These are phyloP conservation scores for Sicyos edulis DNA, from an alignment of 306 rosid species.

Conservation along the genomic window DNA sequence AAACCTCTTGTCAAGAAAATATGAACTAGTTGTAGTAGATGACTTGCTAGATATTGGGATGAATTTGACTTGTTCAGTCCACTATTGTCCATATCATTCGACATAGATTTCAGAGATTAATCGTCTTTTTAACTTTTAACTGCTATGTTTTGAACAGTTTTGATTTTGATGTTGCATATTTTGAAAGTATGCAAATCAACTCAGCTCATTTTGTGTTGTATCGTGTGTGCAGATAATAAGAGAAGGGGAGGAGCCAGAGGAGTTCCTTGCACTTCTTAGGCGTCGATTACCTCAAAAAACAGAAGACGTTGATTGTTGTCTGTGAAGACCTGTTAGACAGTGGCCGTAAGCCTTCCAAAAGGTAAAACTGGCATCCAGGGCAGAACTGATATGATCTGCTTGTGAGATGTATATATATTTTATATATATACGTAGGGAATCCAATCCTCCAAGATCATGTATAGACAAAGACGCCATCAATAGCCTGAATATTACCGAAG, in stretches of 20 bases:
- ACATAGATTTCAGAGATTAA: background rate
- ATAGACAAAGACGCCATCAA: constrained; percentile 11
- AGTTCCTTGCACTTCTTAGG: constrained; percentile 32
- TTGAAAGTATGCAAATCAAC: background rate
- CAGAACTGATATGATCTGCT: constrained; percentile 33
- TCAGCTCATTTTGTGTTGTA: background rate
- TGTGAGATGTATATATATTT: constrained; percentile 35
- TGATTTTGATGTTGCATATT: background rate
- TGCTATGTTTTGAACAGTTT: background rate
- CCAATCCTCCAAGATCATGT: constrained; percentile 16
- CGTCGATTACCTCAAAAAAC: constrained; percentile 9
- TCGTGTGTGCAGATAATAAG: constrained; percentile 35
- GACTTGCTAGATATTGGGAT: background rate
- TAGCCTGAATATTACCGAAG: constrained; percentile 13
- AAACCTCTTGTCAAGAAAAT: constrained; percentile 3
- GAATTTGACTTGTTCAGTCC: background rate
- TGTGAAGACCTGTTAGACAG: constrained; percentile 15
- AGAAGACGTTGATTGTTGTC: constrained; percentile 4
- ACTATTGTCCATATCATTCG: background rate
- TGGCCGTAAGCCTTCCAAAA: background rate
- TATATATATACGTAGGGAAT: constrained; percentile 18
- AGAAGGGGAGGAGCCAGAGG: constrained; percentile 44
- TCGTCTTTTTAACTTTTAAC: background rate
- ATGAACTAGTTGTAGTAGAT: constrained; percentile 8
- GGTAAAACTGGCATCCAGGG: constrained; percentile 34